Conservation (phyloP, 1,139 yeast genomes). For the Saccharomyces hybrid region DNA sequence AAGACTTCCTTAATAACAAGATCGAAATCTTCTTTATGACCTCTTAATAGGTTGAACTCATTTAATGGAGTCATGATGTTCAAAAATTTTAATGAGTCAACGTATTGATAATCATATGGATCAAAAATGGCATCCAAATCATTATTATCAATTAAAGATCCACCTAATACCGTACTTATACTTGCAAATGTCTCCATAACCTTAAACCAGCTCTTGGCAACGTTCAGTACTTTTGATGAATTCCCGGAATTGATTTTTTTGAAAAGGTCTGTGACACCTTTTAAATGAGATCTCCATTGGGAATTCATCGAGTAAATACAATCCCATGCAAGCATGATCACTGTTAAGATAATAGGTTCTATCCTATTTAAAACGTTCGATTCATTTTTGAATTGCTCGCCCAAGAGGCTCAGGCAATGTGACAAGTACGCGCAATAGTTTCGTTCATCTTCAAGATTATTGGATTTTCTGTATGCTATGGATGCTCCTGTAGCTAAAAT, state of each 20-base stretch:
- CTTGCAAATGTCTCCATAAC: constrained; percentile 66
- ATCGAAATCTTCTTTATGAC: constrained; percentile 52
- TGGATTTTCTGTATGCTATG: constrained; percentile 39
- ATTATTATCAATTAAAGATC: constrained; percentile 49
- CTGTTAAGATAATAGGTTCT: constrained; percentile 62
- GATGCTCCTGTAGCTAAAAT: constrained; percentile 69
- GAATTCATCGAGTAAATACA: constrained; percentile 57
- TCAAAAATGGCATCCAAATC: constrained; percentile 43
- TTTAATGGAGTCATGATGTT: constrained; percentile 35
- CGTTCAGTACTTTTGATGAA: constrained; percentile 42
- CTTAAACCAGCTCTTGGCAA: constrained; percentile 63
- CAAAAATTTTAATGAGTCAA: constrained; percentile 33
- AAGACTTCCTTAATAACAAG: constrained; percentile 48
- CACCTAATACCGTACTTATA: constrained; percentile 58
- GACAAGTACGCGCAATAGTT: constrained; percentile 58
- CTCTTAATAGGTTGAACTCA: constrained; percentile 55
- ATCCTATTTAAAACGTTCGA: constrained; percentile 37
- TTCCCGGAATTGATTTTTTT: constrained; percentile 40
- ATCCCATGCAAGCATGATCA: constrained; percentile 57
- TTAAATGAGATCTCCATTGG: constrained; percentile 70
- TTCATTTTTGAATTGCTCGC: constrained; percentile 34
- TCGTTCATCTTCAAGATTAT: constrained; percentile 48
- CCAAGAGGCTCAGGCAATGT: constrained; percentile 50
- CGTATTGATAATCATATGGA: constrained; percentile 43
- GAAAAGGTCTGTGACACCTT: constrained; percentile 64